Base-by-base conservation (phyloP, 768 basidiomycete species). In the Tulasnella sp. region DNA sequence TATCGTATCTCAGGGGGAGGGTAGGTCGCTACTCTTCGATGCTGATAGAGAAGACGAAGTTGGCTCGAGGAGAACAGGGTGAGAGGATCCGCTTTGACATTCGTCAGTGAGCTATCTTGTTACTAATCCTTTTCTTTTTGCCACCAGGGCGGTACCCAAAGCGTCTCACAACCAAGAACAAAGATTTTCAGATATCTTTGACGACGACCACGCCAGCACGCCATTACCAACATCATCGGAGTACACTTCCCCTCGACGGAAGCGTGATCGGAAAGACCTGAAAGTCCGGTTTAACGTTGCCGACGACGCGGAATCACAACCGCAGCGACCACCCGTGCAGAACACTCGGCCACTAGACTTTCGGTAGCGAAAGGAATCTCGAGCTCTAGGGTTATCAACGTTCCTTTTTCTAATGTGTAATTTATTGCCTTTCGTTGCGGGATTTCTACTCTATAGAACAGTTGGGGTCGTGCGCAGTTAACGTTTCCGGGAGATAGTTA, bases 181-280 rank as follows among this genome's bases (percentile, higher is more conserved):
- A 6, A n/a, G 17, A 6, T 25, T 25, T 43, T 6, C 9, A 19
- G 27, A n/a, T 9, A 43, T 43, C 17, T 6, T 43, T n/a, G n/a
- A 43, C 41, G 41, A 43, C 41, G 17, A 19, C 41, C 41, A n/a
- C 6, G 41, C 6, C 7, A 25, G 41, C 6, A 19, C 41, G 17
- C 7, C 27, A n/a, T 9, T 43, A 25, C 17, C 17, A 6, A 43
- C 41, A n/a, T 25, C 41, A 6, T 43, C 41, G 41, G 27, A 9
- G 41, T 43, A 25, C 17, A 54, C 25, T n/a, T 39, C 25, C 29
- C 34, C 37, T 4, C 29, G 34, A 29, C 25, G 36, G 1, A 37
- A 54, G 23, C 27, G 23, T 5, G 42, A 40, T 9, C 52, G 52
- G n/a, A 54, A 40, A 31, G 52, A 40, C 52, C n/a, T 40, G 37